Base-by-base conservation (phyloP, 139 green algal genomes). In the Chlamydomonas schloesseri region DNA sequence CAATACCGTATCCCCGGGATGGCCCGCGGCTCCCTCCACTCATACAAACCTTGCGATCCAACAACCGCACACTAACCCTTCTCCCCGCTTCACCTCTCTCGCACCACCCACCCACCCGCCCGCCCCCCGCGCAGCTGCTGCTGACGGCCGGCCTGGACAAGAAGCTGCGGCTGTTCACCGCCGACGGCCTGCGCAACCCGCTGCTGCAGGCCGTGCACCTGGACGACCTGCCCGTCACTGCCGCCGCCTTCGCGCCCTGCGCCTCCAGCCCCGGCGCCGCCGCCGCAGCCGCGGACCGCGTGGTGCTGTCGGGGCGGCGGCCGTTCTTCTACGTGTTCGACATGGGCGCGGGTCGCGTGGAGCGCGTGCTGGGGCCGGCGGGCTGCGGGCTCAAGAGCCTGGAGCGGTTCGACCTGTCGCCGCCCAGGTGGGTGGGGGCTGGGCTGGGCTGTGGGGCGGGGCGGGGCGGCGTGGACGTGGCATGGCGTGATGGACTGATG, bases 291-390 rank as follows among this genome's bases (percentile, higher is more conserved):
- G 60, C 60, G 37, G 62, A 73, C 37, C 26, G 37, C 9, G 76
- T 83, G 29, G 78, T 84, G n/a, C 42, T 84, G 78, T 42, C 64
- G 17, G 78, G 78, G 23, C 78, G 78, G 2, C 92, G 97, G 20
- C 91, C 92, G 17, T 95, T 94, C 87, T 98, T 97, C 87, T 98
- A 99, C 89, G 64, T 98, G 9, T 95, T 93, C 20, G 97, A 99
- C 90, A 72, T 99, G 46, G 55, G 55, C 20, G 82, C 88, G 0
- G 90, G 84, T 0, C 50, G 28, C 1, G 87, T 97, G 53, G 94
- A 98, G 80, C 92, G 90, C 9, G 92, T 98, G 37, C 24, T 81
- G 13, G 81, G 87, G 31, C 91, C 95, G 2, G 84, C 64, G 31
- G 82, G 64, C 55, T 82, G 42, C 29, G 86, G 95, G 65, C 76